Evolutionary conservation across 345 rosid species (phyloP).

Genomic region (Citrus australasica): DNA sequence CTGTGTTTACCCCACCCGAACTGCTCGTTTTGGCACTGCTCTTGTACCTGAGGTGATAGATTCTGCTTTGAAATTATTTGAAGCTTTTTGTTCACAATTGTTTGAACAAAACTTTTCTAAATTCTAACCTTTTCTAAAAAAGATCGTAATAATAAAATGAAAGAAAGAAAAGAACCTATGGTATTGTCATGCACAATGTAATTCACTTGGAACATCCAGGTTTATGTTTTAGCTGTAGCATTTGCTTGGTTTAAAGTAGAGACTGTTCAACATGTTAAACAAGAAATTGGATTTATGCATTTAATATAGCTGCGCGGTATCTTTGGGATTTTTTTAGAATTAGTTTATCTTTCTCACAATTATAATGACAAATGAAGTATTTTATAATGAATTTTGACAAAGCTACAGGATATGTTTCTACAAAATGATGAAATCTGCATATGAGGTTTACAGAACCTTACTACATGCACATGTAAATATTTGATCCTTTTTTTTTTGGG

Average conservation of each 20-base stretch:
- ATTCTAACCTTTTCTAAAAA: background rate
- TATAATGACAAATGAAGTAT: background rate
- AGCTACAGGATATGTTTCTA: background rate
- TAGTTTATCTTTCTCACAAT: background rate
- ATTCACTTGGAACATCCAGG: background rate
- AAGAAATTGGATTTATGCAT: background rate
- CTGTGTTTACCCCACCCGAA: conserved; percentile 80
- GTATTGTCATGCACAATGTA: background rate
- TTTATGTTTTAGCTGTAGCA: background rate
- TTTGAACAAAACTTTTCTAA: background rate
- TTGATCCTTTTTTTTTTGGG: background rate
- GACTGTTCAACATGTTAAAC: background rate
- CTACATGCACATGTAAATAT: background rate
- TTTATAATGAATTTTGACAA: background rate
- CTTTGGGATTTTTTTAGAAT: background rate
- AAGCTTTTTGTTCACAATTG: background rate
- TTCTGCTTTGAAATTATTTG: conserved; percentile 5
- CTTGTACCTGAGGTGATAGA: conserved; percentile 68
- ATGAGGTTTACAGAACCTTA: background rate
- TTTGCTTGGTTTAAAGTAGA: background rate
- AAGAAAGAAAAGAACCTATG: background rate
- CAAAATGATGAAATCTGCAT: background rate
- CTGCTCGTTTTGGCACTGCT: conserved; percentile 86
- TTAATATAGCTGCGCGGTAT: background rate
- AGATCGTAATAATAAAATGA: background rate